These are phyloP conservation scores for Saccharomyces jurei DNA, from an alignment of 805 yeast species.

Conservation along the genomic window DNA sequence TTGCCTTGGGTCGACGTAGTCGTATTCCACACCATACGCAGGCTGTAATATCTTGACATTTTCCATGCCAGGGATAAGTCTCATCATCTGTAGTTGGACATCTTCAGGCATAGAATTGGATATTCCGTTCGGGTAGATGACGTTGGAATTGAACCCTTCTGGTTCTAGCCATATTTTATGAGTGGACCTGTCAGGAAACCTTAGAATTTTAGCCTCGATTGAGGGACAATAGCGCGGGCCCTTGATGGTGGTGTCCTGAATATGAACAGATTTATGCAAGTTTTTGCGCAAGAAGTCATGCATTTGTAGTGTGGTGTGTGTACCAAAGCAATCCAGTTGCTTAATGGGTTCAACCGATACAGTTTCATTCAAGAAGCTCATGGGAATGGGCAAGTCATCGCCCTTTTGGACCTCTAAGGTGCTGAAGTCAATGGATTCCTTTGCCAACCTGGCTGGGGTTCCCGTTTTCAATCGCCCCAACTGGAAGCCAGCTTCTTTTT, in stretches of 20 bases:
- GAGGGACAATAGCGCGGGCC: slow-evolving; percentile 99
- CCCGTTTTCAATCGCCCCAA: slow-evolving; percentile 93
- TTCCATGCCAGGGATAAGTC: slow-evolving; percentile 80
- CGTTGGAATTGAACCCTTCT: slow-evolving; percentile 79
- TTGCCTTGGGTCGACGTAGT: slow-evolving; percentile 90
- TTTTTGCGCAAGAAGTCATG: slow-evolving; percentile 65
- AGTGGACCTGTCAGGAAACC: slow-evolving; percentile 65
- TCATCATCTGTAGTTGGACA: slow-evolving; percentile 66
- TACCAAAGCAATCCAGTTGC: slow-evolving; percentile 66
- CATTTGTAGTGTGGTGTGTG: slow-evolving; percentile 66
- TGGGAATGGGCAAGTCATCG: slow-evolving; percentile 79
- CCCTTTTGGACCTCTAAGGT: slow-evolving; percentile 66
- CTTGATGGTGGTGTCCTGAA: slow-evolving; percentile 74
- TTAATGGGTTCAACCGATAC: slow-evolving; percentile 44
- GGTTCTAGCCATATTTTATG: slow-evolving; percentile 95
- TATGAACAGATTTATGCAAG: slow-evolving; percentile 78
- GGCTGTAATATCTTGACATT: slow-evolving; percentile 85
- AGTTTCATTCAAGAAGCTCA: slow-evolving; percentile 71
- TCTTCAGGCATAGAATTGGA: slow-evolving; percentile 95
- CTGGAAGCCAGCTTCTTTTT: slow-evolving; percentile 61
- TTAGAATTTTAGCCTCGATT: slow-evolving; percentile 76
- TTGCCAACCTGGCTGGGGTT: slow-evolving; percentile 85
- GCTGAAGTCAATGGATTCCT: slow-evolving; percentile 59
- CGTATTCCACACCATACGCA: slow-evolving; percentile 98
- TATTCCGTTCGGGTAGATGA: slow-evolving; percentile 95